A percentile compares a stretch with the other conserved stretches of the same genome.
Conservation (phyloP, 805 yeast species). For the Ogataea ganodermae region DNA sequence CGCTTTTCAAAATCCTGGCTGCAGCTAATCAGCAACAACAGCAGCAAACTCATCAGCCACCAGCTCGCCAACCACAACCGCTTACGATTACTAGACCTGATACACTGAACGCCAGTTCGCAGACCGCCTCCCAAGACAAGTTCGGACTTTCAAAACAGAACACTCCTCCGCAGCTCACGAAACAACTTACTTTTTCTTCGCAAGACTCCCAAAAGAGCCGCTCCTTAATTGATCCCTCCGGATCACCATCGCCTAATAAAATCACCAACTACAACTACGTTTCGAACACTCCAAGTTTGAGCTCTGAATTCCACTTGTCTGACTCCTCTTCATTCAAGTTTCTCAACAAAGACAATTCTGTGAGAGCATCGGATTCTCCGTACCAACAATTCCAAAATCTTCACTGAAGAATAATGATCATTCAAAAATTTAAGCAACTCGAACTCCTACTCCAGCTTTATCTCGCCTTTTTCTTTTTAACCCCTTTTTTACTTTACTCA, state of each 20-base stretch:
- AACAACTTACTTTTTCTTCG: neutral
- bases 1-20: conserved; percentile 23
- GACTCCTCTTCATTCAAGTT: conserved; percentile 15
- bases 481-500: neutral
- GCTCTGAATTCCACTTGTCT: conserved; percentile 20
- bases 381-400: neutral
- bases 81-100: neutral
- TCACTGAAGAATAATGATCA: neutral
- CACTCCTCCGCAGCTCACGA: neutral
- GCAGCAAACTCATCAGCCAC: conserved; percentile 2
- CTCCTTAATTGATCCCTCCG: neutral
- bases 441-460: neutral
- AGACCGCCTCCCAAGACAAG: conserved; percentile 5
- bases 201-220: neutral
- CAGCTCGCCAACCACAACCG: neutral
- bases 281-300: conserved; percentile 25
- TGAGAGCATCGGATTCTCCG: conserved; percentile 11
- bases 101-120: neutral
- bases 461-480: neutral
- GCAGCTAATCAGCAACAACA: conserved; percentile 21
- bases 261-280: conserved; percentile 21
- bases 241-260: conserved; percentile 17
- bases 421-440: neutral
- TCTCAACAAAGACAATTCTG: conserved; percentile 5
- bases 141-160: conserved; percentile 7